These are phyloP conservation scores for Ramaria rubella DNA, from an alignment of 768 basidiomycete genomes.

Conservation along the genomic window DNA sequence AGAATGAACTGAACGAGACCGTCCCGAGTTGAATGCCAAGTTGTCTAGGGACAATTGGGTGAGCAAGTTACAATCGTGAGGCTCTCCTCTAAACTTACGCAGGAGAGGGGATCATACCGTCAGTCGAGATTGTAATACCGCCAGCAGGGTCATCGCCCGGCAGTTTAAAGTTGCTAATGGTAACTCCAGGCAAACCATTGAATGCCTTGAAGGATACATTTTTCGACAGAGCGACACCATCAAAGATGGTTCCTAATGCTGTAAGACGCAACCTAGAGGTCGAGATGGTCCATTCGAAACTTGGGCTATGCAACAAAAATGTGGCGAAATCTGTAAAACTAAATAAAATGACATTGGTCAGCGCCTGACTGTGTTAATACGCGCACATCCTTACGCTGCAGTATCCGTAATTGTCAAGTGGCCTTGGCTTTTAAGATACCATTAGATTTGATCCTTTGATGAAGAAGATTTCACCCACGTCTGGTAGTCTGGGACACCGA, in stretches of 20 bases:
- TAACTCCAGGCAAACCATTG: conserved; percentile 62
- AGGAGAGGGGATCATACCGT: conserved; percentile 57
- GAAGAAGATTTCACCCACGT: conserved; percentile 20
- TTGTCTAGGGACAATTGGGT: conserved; percentile 30
- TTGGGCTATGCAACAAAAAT: conserved; percentile 54
- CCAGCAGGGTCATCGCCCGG: conserved; percentile 62
- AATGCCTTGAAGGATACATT: conserved; percentile 61
- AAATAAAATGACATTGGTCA: not conserved
- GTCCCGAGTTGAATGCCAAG: conserved; percentile 65
- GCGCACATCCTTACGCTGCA: conserved; percentile 32
- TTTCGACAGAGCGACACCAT: conserved; percentile 56
- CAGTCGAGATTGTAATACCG: conserved; percentile 65
- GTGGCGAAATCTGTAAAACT: conserved; percentile 64
- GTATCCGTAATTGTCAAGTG: conserved; percentile 50
- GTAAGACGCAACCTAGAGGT: conserved; percentile 55
- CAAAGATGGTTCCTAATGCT: conserved; percentile 64
- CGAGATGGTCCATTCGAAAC: conserved; percentile 66
- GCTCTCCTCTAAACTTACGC: conserved; percentile 37
- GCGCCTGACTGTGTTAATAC: not conserved
- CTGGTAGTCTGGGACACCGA: conserved; percentile 57
- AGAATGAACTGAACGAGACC: conserved; percentile 56
- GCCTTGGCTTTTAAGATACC: conserved; percentile 26
- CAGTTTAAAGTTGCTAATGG: conserved; percentile 63
- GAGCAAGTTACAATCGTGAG: not conserved
- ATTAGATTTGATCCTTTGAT: not conserved